These are phyloP conservation scores for Durio zibethinus DNA, from an alignment of 345 rosid genomes.

Conservation along the genomic window DNA sequence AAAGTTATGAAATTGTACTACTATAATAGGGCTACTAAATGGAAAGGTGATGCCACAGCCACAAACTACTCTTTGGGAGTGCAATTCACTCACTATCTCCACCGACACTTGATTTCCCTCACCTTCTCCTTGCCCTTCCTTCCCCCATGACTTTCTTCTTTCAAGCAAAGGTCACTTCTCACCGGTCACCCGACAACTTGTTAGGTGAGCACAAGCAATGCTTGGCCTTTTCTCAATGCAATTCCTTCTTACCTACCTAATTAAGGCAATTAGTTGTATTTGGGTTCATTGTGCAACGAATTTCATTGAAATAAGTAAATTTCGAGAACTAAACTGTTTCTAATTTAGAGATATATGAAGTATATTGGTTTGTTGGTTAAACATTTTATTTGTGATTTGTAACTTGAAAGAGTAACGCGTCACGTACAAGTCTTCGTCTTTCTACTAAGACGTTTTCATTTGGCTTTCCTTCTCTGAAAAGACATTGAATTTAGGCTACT, in stretches of 20 bases:
- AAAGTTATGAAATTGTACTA: background rate
- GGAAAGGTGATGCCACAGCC: background rate
- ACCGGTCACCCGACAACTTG: background rate
- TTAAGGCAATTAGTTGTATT: background rate
- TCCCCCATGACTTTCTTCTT: background rate
- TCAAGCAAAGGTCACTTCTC: background rate
- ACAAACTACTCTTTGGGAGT: background rate
- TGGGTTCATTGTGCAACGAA: background rate
- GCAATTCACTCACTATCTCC: background rate
- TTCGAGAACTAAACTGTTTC: background rate
- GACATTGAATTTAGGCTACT: background rate
- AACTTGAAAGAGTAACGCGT: background rate
- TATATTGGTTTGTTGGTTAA: background rate
- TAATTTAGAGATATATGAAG: background rate
- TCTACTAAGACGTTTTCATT: background rate
- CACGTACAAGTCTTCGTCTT: background rate
- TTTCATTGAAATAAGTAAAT: background rate
- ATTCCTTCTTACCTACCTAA: background rate
- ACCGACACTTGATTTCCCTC: slow-evolving; percentile 4
- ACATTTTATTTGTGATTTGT: background rate
- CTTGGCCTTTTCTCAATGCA: background rate
- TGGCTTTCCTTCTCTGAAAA: background rate
- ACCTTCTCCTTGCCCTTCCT: background rate
- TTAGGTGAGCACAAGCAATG: background rate
- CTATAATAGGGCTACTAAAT: background rate